Evolutionary conservation across 2,329 filamentous ascomycete genomes (phyloP).

Genomic region (Fusarium sp.): DNA sequence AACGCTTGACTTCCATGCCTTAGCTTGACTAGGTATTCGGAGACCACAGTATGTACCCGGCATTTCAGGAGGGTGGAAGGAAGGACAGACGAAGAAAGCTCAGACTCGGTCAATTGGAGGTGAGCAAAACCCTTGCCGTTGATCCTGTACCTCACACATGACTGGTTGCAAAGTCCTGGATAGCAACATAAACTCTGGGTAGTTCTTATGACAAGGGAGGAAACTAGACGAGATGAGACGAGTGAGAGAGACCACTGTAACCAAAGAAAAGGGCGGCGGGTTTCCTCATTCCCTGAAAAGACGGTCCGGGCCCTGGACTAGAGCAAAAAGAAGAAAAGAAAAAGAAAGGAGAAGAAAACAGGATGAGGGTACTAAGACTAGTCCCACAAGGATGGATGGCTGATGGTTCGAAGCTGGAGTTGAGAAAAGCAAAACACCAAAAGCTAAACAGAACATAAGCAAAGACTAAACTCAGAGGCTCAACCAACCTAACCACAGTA

Average conservation of each 20-base stretch:
- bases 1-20: background rate
- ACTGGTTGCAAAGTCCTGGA: conserved; percentile 21
- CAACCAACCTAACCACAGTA: background rate
- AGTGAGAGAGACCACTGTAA: conserved; percentile 12
- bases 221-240: conserved; percentile 1
- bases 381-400: conserved; percentile 6
- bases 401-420: background rate
- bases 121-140: conserved; percentile 6
- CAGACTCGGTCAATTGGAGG: conserved; percentile 1
- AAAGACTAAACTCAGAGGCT: background rate
- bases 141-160: conserved; percentile 1
- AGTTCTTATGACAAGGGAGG: conserved; percentile 7
- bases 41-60: background rate
- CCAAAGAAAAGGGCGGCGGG: background rate
- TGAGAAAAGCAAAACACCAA: conserved; percentile 24
- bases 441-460: background rate
- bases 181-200: conserved; percentile 19
- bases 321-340: background rate
- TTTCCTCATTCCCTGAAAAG: conserved; percentile 15
- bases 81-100: conserved; percentile 9
- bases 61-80: background rate
- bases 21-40: conserved; percentile 2
- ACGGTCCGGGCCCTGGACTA: background rate
- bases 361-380: background rate
- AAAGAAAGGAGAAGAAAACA: background rate